phyloP scores from a whole-genome alignment of 2,329 filamentous ascomycete species.

The Epichloe elymi region DNA sequence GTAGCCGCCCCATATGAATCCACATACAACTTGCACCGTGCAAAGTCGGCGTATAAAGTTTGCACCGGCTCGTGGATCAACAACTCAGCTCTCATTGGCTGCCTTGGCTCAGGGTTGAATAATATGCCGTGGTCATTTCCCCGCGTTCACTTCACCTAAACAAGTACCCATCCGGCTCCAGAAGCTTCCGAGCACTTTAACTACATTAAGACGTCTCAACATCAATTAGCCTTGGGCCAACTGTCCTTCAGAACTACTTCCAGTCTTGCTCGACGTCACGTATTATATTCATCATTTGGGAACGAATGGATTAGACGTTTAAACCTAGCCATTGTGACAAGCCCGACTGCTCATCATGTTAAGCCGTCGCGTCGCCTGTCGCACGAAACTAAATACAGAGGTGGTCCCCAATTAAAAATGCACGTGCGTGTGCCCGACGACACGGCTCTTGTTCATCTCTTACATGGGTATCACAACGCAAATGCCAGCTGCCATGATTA shows the following conservation, averaged over 20 bases:
- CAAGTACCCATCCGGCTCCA: background rate
- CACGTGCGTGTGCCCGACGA: background rate
- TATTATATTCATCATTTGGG: too few species aligned
- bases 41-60: too few species aligned
- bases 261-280: background rate
- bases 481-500: background rate
- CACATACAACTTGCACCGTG: too few species aligned
- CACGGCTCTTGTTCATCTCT: background rate
- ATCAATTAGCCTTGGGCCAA: background rate
- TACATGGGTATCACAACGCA: slow-evolving; percentile 3
- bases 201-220: background rate
- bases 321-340: too few species aligned
- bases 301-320: too few species aligned
- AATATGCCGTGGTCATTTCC: background rate
- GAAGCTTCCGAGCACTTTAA: background rate
- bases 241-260: background rate
- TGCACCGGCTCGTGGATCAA: too few species aligned
- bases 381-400: background rate
- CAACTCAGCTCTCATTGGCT: background rate
- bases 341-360: too few species aligned
- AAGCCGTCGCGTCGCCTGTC: background rate
- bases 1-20: too few species aligned
- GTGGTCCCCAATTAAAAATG: background rate
- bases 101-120: background rate
- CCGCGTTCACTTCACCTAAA: too few species aligned